Evolutionary conservation across 768 basidiomycete species (phyloP).

Genomic region (Neoboletus magnificus): DNA sequence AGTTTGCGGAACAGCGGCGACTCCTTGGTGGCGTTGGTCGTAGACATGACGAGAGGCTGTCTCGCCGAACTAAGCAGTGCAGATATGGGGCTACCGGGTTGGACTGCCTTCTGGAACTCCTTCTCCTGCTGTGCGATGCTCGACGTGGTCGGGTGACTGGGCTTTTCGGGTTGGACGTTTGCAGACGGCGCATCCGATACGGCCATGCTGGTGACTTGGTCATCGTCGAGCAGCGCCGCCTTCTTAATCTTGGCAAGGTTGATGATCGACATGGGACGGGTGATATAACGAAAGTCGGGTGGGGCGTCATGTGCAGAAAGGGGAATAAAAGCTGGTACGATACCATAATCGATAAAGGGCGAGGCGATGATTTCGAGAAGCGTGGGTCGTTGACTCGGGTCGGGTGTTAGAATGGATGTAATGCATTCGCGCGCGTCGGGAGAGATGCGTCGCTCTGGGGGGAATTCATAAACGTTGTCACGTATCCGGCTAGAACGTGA

Average conservation of each 20-base stretch:
- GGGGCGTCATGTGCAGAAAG: slow-evolving; percentile 68
- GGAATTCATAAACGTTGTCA: slow-evolving; percentile 92
- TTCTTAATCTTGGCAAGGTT: slow-evolving; percentile 72
- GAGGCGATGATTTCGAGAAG: slow-evolving; percentile 84
- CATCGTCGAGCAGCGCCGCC: slow-evolving; percentile 61
- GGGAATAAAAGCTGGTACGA: slow-evolving; percentile 79
- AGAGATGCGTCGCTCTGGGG: slow-evolving; percentile 69
- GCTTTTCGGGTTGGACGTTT: slow-evolving; percentile 16
- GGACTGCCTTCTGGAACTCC: slow-evolving; percentile 95
- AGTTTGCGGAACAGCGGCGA: slow-evolving; percentile 47
- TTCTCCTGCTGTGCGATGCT: slow-evolving; percentile 85
- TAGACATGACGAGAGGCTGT: slow-evolving; percentile 78
- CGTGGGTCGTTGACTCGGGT: slow-evolving; percentile 79
- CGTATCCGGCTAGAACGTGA: slow-evolving; percentile 69
- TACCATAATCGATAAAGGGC: slow-evolving; percentile 77
- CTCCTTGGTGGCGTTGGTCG: slow-evolving; percentile 38
- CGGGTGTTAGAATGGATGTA: slow-evolving; percentile 77
- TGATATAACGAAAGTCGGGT: slow-evolving; percentile 74
- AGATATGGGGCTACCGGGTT: slow-evolving; percentile 92
- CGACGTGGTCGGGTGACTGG: slow-evolving; percentile 45
- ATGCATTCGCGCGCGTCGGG: slow-evolving; percentile 73
- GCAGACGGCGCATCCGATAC: slow-evolving; percentile 37
- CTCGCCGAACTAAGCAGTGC: slow-evolving; percentile 85
- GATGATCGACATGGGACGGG: slow-evolving; percentile 52
- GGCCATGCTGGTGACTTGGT: slow-evolving; percentile 44